Evolutionary conservation across 202 grass and related monocot genomes (phyloP), one percentile per base, ranked within the genome.

Genomic region (Dendrocalamus latiflorus): DNA sequence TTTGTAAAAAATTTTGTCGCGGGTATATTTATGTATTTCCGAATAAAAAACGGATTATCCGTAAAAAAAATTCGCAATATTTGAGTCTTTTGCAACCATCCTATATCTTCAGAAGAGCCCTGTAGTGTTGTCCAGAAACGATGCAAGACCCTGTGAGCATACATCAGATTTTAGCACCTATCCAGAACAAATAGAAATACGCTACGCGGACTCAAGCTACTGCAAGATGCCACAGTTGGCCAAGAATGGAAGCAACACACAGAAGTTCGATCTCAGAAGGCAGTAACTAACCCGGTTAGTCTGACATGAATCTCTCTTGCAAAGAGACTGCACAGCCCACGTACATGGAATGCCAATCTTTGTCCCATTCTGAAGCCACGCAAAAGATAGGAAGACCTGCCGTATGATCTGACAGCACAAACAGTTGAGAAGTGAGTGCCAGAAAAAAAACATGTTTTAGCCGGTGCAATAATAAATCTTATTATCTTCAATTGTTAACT

Each of bases 71-170:
- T n/a, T n/a, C n/a, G n/a, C n/a, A n/a, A n/a, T n/a, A 78, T 70
- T 80, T 80, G 70, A 33, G 84, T 85, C 87, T 81, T 93, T 86
- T 93, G 89, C 47, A 98, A 53, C 95, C 95, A 98, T 67, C 95
- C 95, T 70, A 95, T 95, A 81, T 98, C 95, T 59, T 84, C 60
- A 75, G 76, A 78, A 86, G 95, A 98, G 76, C 95, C 95, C 48
- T 83, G 76, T 74, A 95, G 57, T 85, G 89, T 98, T 91, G 67
- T 94, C 68, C 80, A 89, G 50, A 93, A 76, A 76, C 92, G 90
- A 84, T 83, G 68, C 80, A 93, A 76, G 49, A 88, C 76, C 85
- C 92, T 98, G 86, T 72, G 34, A 66, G 39, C 63, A 92, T 55
- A 67, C 22, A 56, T 1, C 25, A 76, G 17, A 76, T 58, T 41